These are phyloP conservation scores for Fusarium tjaetaba DNA, from an alignment of 2,329 filamentous ascomycete genomes.

Conservation along the genomic window DNA sequence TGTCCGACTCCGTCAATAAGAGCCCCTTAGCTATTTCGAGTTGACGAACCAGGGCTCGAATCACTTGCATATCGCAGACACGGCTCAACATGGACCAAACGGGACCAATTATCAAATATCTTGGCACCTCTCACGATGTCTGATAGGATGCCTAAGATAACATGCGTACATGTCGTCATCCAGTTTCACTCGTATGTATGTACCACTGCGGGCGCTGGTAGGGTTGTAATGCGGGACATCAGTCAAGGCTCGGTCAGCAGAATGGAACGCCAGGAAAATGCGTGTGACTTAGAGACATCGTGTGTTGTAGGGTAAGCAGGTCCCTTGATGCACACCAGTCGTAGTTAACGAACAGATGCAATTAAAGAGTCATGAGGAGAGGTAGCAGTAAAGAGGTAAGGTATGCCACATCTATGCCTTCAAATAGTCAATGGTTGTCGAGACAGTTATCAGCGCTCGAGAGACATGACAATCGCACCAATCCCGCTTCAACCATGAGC, in stretches of 20 bases:
- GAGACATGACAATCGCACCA: not conserved
- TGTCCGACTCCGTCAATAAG: not conserved
- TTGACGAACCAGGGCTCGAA: not conserved
- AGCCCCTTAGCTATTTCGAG: not conserved
- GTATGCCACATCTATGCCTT: not conserved
- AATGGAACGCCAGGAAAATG: not conserved
- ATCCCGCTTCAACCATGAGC: conserved; percentile 12
- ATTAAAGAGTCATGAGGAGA: conserved; percentile 37
- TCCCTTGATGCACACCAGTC: conserved; percentile 8
- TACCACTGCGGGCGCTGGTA: conserved; percentile 11
- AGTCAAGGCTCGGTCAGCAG: conserved; percentile 27
- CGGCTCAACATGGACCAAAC: not conserved
- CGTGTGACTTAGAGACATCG: not conserved
- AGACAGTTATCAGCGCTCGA: not conserved
- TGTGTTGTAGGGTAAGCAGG: conserved; percentile 26
- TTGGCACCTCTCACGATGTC: not conserved
- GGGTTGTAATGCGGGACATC: conserved; percentile 17
- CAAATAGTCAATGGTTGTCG: conserved; percentile 4
- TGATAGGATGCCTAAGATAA: conserved; percentile 15
- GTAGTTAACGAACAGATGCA: conserved; percentile 34
- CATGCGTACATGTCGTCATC: conserved; percentile 30
- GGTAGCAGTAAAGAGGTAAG: not conserved
- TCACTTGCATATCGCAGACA: conserved; percentile 2
- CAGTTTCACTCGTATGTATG: conserved; percentile 8
- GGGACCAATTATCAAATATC: conserved; percentile 8